Base-by-base conservation (phyloP, 106 monocot genomes). In the Dendrobium nobile region DNA sequence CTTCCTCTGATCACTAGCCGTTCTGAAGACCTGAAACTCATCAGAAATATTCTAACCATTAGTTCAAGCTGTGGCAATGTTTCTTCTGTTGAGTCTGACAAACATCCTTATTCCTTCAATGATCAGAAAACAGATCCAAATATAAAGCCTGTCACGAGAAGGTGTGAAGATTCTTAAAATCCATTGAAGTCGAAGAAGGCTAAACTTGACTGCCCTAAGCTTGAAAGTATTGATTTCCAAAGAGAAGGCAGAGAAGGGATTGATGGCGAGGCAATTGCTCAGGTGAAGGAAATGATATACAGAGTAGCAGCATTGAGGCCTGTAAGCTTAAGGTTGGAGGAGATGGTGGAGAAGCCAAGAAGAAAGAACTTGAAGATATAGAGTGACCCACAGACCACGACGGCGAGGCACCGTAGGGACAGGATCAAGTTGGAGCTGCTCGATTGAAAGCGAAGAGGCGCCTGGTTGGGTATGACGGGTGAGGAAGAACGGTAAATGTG, bases 231-330 rank as follows among this genome's bases (percentile, higher is more conserved):
- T 41, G 81, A 83, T 44, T 82, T 85, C 64, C 17, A 79, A 24
- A 74, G 24, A 11, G 85, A 90, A 41, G 72, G 58, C 9, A 18
- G 77, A 19, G 86, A 81, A 73, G 87, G 87, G 83, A 77, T 82
- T 0, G 89, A 92, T 80, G 80, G 85, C 3, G 92, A 92, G 77
- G 92, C 92, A 0, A 87, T 92, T 6, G 89, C 89, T 5, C 87
- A 87, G 54, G 85, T 92, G 83, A 95, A 95, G 81, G 92, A 95
- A 82, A 92, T 95, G 90, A 90, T 95, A 26, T 95, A 95, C 80
- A 70, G 87, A 15, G 95, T 92, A 0, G 95, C 95, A 3, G 92
- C 88, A 1, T 27, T 95, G 87, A 75, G 88, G 68, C 92, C 95
- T 13, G 87, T 95, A 78, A 82, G 31, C 33, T 41, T 86, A 0